Evolutionary conservation across 2,329 filamentous ascomycete species (phyloP).

Genomic region (Cladobotryum protrusum): DNA sequence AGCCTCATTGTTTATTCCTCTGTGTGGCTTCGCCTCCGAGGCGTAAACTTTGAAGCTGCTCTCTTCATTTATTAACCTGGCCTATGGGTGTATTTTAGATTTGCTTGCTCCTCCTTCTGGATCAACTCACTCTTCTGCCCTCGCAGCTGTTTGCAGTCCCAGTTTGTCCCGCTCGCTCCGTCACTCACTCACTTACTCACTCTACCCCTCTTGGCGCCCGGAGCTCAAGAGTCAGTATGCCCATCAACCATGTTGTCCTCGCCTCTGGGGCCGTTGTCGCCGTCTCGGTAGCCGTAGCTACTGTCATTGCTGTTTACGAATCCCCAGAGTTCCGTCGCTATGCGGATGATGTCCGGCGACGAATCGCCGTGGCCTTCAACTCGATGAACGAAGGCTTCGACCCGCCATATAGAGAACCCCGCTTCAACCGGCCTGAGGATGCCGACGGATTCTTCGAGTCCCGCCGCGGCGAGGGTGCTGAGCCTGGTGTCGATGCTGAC

Average conservation of each 20-base stretch:
- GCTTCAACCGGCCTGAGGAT: constrained; percentile 61
- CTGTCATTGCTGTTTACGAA: constrained; percentile 57
- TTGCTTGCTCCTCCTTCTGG: too few species aligned
- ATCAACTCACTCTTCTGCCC: too few species aligned
- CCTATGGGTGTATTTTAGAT: not conserved
- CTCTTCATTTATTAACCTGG: not conserved
- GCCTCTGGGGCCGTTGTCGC: constrained; percentile 54
- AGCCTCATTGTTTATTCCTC: constrained; percentile 1
- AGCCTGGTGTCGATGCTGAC: constrained; percentile 53
- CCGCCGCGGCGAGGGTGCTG: constrained; percentile 33
- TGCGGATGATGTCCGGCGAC: constrained; percentile 54
- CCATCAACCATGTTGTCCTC: constrained; percentile 47
- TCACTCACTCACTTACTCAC: not conserved
- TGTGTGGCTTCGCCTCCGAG: constrained; percentile 7
- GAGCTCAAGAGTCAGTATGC: constrained; percentile 32
- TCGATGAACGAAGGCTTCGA: constrained; percentile 52
- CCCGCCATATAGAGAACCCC: constrained; percentile 42
- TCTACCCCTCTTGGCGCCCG: not conserved
- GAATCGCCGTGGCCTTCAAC: constrained; percentile 55
- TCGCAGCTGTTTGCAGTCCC: too few species aligned
- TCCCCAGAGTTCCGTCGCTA: constrained; percentile 57
- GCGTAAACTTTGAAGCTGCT: not conserved
- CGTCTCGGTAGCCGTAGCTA: constrained; percentile 50
- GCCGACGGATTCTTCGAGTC: constrained; percentile 57
- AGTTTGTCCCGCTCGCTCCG: too few species aligned